These are phyloP conservation scores for Podaxis sp. DNA, from an alignment of 768 basidiomycete species.

Conservation along the genomic window DNA sequence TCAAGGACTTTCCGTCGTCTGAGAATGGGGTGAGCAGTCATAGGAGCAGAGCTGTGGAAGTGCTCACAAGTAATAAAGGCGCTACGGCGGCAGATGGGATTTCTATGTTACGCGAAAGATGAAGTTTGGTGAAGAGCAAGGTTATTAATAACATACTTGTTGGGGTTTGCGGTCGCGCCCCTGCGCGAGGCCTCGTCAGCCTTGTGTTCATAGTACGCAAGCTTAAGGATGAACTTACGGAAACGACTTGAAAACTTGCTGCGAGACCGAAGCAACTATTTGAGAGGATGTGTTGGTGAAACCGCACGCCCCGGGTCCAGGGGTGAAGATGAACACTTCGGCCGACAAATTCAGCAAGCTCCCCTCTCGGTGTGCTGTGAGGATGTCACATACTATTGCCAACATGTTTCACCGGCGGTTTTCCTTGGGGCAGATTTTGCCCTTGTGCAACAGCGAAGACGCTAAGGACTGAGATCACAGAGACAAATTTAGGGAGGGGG, in stretches of 20 bases:
- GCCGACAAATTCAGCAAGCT: not conserved
- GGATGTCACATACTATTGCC: conserved; percentile 2
- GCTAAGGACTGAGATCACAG: not conserved
- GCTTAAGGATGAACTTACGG: conserved; percentile 26
- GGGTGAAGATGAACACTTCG: conserved; percentile 32
- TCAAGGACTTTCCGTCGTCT: conserved; percentile 24
- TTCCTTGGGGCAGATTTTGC: not conserved
- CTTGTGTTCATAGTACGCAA: not conserved
- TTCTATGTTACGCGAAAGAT: conserved; percentile 17
- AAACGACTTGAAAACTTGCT: conserved; percentile 28
- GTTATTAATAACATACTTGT: conserved; percentile 19
- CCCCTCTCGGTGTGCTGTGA: not conserved
- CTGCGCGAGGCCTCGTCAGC: conserved; percentile 10
- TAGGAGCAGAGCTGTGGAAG: not conserved
- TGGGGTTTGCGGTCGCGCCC: conserved; percentile 26
- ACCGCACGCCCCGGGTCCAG: conserved; percentile 38
- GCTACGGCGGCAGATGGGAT: conserved; percentile 30
- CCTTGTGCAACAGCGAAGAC: not conserved
- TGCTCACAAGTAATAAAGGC: conserved; percentile 26
- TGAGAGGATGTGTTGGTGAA: conserved; percentile 32
- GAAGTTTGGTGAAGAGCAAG: not conserved
- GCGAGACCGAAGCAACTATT: conserved; percentile 35
- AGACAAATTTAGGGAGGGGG: not conserved
- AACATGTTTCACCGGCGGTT: not conserved
- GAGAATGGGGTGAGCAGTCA: not conserved